Evolutionary conservation across 805 yeast species (phyloP).

Genomic region (Debaryomyces castellii): DNA sequence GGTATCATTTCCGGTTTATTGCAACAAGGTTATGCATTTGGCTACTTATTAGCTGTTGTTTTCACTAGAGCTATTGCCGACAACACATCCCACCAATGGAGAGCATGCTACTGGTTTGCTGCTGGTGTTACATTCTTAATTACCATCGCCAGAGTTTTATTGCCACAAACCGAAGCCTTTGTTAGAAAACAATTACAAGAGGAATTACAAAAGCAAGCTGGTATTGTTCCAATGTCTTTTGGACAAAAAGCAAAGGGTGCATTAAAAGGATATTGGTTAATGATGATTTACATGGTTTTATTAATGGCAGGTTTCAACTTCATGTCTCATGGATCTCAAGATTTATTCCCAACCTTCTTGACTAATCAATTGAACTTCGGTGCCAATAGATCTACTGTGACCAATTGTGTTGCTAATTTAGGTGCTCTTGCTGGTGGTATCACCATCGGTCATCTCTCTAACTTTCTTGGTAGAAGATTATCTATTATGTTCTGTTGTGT

Average conservation of each 20-base stretch:
- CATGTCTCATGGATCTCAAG: slow-evolving; percentile 74
- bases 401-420: slow-evolving; percentile 60
- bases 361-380: slow-evolving; percentile 49
- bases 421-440: slow-evolving; percentile 72
- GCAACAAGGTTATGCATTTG: slow-evolving; percentile 61
- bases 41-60: slow-evolving; percentile 63
- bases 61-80: slow-evolving; percentile 58
- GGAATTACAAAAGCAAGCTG: slow-evolving; percentile 11
- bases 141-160: slow-evolving; percentile 53
- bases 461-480: slow-evolving; percentile 60
- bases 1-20: slow-evolving; percentile 63
- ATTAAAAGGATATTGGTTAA: slow-evolving; percentile 27
- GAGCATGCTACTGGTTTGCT: slow-evolving; percentile 71
- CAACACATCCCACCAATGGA: slow-evolving; percentile 57
- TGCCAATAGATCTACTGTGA: slow-evolving; percentile 52
- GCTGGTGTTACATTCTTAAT: slow-evolving; percentile 65
- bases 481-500: slow-evolving; percentile 51
- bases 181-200: slow-evolving; percentile 19
- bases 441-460: slow-evolving; percentile 56
- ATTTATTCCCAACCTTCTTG: slow-evolving; percentile 65
- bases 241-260: slow-evolving; percentile 10
- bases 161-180: slow-evolving; percentile 63
- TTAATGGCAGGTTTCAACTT: slow-evolving; percentile 70
- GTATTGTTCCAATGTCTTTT: slow-evolving; percentile 6
- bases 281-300: slow-evolving; percentile 29